Evolutionary conservation across 495 filamentous ascomycete species (phyloP), one percentile per base, ranked within the genome.

Genomic region (Chaetomium tenue): DNA sequence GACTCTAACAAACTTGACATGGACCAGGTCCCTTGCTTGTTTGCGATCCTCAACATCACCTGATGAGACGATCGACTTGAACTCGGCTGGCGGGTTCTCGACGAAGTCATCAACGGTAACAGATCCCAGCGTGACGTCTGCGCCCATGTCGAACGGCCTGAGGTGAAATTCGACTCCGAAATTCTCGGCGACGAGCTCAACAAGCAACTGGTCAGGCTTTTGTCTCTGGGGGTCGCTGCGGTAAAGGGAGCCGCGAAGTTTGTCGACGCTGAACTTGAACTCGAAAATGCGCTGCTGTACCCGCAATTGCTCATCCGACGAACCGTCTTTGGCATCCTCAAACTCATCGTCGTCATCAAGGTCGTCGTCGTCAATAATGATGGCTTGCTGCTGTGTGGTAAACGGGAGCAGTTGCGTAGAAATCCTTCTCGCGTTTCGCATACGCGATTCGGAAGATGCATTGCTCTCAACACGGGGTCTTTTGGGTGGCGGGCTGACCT

Each of bases 51-150:
- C 86, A 13, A 86, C 82, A 51, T 91, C 91, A 51, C 91, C 92
- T 6, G 93, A 96, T 0, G 93, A 96, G 16, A 98, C 83, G 56
- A 98, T 94, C 52, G 90, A 91, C 79, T 95, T 96, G 83, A 98
- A 98, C 71, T 97, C 93, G 22, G 94, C 90, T 2, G 88, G 78
- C 0, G 92, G 91, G 66, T 94, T 90, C 58, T 93, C 87, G 23
- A 98, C 92, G 67, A 97, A 90, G 72, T 98, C 94, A 67, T 98
- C 94, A 40, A 98, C 85, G 22, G 88, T 91, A n/a, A 98, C 74
- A 1, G 91, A 92, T 28, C 89, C 90, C 20, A 98, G 83, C 8
- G 90, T 83, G 8, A 98, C 90, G 68, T 96, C 91, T 8, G 93
- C 92, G 30, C 87, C 89, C 88, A 98, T 91, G 69, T 98, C 92